Base-by-base conservation (phyloP, 1,284 basidiomycete genomes). In the Ustilago xerochloae region DNA sequence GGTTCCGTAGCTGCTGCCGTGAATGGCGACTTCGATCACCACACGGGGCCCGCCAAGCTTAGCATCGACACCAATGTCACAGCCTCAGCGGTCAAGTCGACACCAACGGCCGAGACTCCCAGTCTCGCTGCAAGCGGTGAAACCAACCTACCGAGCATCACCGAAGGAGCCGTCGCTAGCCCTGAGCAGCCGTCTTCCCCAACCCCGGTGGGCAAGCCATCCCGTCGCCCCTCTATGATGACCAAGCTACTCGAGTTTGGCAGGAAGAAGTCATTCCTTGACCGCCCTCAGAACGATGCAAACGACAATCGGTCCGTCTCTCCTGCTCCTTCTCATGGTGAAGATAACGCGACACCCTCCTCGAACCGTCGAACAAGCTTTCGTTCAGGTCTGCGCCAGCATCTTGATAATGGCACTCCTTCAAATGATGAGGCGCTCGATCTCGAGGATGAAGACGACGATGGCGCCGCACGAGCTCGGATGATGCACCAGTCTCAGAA, bases 351-450 rank as follows among this genome's bases (percentile, higher is more conserved):
- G 8, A 22, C 48, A 24, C 24, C 49, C 16, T 52, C 63, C 16
- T 41, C 46, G 3, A 45, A 35, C 13, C 57, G 46, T 20, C 63
- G 50, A 20, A 24, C 33, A 4, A 60, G 52, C 48, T 59, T 69
- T 7, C 66, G 59, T 12, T 74, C 71, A 8, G 58, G 59, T 3
- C 29, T 74, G 1, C 26, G 51, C 8, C 66, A 69, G 24, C 55
- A 65, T 18, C 30, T 28, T 8, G 53, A 15, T n/a, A 38, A 38
- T 10, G 56, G 32, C n/a, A 60, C 49, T 4, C 20, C 48, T 2
- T 58, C 39, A 24, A 61, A 76, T 33, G 77, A 78, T 26, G 77
- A 78, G 24, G 77, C 77, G 5, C 38, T 78, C 20, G 77, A 78
- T 24, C 46, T 65, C 7, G 72, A 57, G 2, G 77, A 78, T 15